Percentiles rank a stretch among this genome's conserved stretches.
Conservation (phyloP, 257 asterid species). For the Nicotiana tabacum region DNA sequence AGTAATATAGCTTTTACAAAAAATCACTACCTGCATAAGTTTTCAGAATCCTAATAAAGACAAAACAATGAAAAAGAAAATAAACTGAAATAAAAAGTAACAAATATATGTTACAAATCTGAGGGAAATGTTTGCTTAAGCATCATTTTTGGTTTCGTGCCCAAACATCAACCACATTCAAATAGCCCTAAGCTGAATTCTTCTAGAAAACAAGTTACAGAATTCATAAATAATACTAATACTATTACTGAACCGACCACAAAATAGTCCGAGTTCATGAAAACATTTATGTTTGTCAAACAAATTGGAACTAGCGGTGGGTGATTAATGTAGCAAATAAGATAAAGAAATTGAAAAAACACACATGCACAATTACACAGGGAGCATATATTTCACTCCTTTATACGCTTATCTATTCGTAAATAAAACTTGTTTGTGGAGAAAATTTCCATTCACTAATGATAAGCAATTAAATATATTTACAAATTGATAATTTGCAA, state of each 20-base stretch:
- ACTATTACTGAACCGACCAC: neutral
- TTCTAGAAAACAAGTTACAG: neutral
- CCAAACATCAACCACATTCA: neutral
- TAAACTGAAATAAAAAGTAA: neutral
- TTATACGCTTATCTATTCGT: too few relatives aligned
- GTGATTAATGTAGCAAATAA: neutral
- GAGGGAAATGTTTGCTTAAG: neutral
- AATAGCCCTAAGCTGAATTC: neutral
- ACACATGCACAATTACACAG: neutral
- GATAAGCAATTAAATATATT: neutral
- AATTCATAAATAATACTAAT: neutral
- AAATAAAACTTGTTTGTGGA: neutral
- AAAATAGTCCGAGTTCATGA: neutral
- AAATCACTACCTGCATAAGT: neutral
- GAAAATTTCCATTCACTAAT: neutral
- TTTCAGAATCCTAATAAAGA: neutral
- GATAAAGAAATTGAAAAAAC: neutral
- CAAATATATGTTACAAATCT: neutral
- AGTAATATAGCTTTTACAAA: neutral
- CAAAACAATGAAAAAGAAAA: neutral
- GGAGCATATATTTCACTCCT: neutral
- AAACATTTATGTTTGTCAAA: neutral
- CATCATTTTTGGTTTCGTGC: neutral
- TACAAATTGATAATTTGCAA: neutral
- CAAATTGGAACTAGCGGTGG: neutral